A percentile compares a stretch with the other conserved stretches of the same genome.
These are phyloP conservation scores for Wickerhamiella azymoides DNA, from an alignment of 805 yeast genomes.

Conservation along the genomic window DNA sequence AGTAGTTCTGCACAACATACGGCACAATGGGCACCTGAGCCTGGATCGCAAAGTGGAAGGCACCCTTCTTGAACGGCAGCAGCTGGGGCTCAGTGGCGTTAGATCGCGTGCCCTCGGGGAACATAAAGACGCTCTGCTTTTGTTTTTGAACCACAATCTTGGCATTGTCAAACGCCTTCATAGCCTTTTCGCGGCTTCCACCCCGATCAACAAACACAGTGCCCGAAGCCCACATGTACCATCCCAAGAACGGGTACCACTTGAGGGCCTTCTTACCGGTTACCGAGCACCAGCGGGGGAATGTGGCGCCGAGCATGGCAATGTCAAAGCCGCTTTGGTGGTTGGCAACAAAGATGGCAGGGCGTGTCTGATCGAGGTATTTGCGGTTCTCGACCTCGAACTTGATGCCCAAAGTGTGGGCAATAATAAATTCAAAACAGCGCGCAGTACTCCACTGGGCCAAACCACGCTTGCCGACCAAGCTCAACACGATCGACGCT, in stretches of 20 bases:
- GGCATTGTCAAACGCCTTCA: slow-evolving; percentile 59
- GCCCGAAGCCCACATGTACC: slow-evolving; percentile 90
- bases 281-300: slow-evolving; percentile 80
- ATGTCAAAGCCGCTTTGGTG: slow-evolving; percentile 89
- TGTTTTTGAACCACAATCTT: slow-evolving; percentile 43
- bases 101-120: slow-evolving; percentile 97
- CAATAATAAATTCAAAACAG: slow-evolving; percentile 40
- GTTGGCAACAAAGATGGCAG: slow-evolving; percentile 72
- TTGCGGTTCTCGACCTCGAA: slow-evolving; percentile 52
- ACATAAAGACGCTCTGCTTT: slow-evolving; percentile 70
- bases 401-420: slow-evolving; percentile 49
- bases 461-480: slow-evolving; percentile 61
- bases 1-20: slow-evolving; percentile 72
- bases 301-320: slow-evolving; percentile 62
- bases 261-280: slow-evolving; percentile 81
- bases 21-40: slow-evolving; percentile 86
- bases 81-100: slow-evolving; percentile 51
- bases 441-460: slow-evolving; percentile 87
- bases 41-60: slow-evolving; percentile 92
- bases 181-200: slow-evolving; percentile 52
- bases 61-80: slow-evolving; percentile 91
- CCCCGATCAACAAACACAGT: slow-evolving; percentile 82
- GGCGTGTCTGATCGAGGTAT: slow-evolving; percentile 32
- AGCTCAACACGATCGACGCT: slow-evolving; percentile 51
- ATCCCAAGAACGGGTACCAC: slow-evolving; percentile 81